phyloP scores from a whole-genome alignment of 2,329 filamentous ascomycete species.

The Aspergillus sp. region DNA sequence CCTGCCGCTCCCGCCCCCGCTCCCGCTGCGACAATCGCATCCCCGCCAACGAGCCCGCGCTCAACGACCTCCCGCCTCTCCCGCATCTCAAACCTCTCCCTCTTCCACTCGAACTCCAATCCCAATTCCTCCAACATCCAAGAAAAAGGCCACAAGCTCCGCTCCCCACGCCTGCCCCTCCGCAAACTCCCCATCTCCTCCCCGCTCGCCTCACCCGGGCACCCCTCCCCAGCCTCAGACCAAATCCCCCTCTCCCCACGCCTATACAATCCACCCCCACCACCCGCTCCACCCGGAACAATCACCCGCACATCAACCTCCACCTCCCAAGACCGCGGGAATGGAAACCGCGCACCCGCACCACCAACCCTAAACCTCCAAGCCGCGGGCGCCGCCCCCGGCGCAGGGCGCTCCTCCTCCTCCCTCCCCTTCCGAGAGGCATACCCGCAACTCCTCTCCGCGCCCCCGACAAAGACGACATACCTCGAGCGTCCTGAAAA shows the following conservation, averaged over 20 bases:
- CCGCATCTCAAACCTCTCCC: constrained; percentile 45
- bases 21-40: background rate
- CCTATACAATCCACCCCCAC: constrained; percentile 59
- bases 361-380: constrained; percentile 39
- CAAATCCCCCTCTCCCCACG: constrained; percentile 62
- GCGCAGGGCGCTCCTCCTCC: constrained; percentile 32
- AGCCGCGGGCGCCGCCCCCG: background rate
- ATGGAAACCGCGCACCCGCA: constrained; percentile 7
- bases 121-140: constrained; percentile 39
- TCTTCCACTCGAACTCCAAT: constrained; percentile 43
- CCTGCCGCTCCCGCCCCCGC: background rate
- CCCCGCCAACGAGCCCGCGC: constrained; percentile 35
- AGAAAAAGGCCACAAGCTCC: constrained; percentile 45
- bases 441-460: constrained; percentile 45
- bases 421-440: constrained; percentile 51
- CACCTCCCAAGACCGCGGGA: background rate
- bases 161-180: constrained; percentile 48
- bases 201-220: constrained; percentile 54
- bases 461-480: constrained; percentile 54
- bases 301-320: constrained; percentile 53
- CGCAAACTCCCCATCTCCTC: constrained; percentile 63
- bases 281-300: constrained; percentile 59
- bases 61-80: constrained; percentile 43
- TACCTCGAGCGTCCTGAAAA: constrained; percentile 50
- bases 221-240: constrained; percentile 47